Base-by-base conservation (phyloP, 495 filamentous ascomycete species). In the Podospora pseudopauciseta region DNA sequence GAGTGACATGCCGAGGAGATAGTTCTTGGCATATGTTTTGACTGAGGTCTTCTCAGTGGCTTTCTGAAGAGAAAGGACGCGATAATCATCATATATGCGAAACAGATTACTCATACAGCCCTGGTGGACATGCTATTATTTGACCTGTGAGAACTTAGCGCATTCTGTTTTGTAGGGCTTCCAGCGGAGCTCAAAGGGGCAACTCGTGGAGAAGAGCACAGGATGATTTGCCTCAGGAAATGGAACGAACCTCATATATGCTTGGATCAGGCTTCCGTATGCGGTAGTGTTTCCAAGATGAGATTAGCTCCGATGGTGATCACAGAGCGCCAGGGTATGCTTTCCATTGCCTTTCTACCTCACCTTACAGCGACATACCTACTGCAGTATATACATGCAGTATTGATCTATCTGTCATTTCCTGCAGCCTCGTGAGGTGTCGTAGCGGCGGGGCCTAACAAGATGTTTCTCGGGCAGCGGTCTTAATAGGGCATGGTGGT, bases 261-360 rank as follows among this genome's bases (percentile, higher is more conserved):
- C 57, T 11, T 20, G 30, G 18, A 60, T 49, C 39, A 16, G 19
- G 16, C 18, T 27, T 62, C 64, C 60, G 59, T 32, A 70, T 64
- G 27, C 32, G 68, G 68, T 23, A 70, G 68, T 23, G 60, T 70
- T 70, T 20, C 68, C 68, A 60, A 32, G 68, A 60, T 60, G 59
- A 60, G 64, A 54, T 23, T 34, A 64, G 64, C 63, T 49, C 49
- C 28, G 57, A 66, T 20, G 49, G 4, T 26, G 49, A 34, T 39
- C 23, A 18, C 19, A 39, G 11, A 59, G n/a, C 5, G 26, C 26
- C 26, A 15, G 39, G 60, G 67, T 19, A 23, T 32, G 20, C 53
- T 32, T 5, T 20, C 27, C 55, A 13, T 56, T 19, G 55, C 55
- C 23, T 7, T 19, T 9, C 55, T 13, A 58, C 18, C n/a, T 58